Base-by-base conservation (phyloP, 2,329 filamentous ascomycete species). In the Tolypocladium paradoxum region DNA sequence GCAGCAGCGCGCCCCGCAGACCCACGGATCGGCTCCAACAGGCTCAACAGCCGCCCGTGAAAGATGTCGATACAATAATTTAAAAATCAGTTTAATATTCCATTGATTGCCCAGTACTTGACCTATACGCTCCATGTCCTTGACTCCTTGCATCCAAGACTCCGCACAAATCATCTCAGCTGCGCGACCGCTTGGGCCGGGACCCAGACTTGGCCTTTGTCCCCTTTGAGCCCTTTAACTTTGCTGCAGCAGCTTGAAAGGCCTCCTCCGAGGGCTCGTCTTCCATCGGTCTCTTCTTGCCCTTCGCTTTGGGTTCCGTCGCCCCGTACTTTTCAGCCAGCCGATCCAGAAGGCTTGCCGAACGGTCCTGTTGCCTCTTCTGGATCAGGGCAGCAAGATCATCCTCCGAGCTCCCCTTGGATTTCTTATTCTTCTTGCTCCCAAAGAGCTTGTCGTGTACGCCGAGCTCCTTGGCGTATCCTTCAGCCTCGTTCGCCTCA, bases 311-410 rank as follows among this genome's bases (percentile, higher is more conserved):
- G 50, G 64, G 61, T 49, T 63, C 63, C 16, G 65, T 64, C 8
- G 74, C 71, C 31, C 75, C 72, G 66, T 95, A 95, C 70, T 92
- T 95, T 49, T 84, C 87, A 54, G 88, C 88, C 49, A 96, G 69
- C 49, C 79, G 74, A 56, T 88, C 87, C 27, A 95, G 72, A 65
- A 95, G 90, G 37, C 73, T 74, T 31, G 71, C 75, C 6, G 67
- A 68, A 35, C 87, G 75, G 43, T 78, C 77, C 60, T 85, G 76
- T 66, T 93, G 87, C 48, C 85, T 81, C 62, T 80, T 76, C 64
- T 81, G 79, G 56, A 95, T 95, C 62, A 95, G 67, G 2, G 87
- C 87, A n/a, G 84, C 82, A 38, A 95, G 73, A 22, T 69, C 73
- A 34, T 76, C 73, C 61, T 82, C 78, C 0, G 77, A 75, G 63